Evolutionary conservation across 306 rosid species (phyloP).

Genomic region (Vigna radiata): DNA sequence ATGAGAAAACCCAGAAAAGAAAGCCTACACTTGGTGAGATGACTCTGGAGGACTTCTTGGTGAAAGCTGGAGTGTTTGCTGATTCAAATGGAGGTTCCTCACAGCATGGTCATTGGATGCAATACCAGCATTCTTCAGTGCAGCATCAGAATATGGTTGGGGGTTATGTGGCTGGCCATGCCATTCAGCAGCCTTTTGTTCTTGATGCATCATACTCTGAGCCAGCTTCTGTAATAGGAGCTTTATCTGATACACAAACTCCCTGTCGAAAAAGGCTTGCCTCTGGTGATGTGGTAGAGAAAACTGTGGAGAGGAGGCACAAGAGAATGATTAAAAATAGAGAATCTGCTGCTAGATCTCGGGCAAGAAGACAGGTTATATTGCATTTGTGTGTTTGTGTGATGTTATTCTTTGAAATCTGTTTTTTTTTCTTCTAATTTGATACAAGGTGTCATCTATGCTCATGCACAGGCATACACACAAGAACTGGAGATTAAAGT

Average conservation of each 20-base stretch:
- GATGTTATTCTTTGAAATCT: background rate
- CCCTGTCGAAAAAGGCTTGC: background rate
- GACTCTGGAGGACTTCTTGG: constrained; percentile 24
- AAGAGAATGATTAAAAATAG: constrained; percentile 14
- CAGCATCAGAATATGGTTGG: constrained; percentile 2
- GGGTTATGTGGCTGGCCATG: constrained; percentile 14
- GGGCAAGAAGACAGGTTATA: constrained; percentile 19
- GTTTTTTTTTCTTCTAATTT: background rate
- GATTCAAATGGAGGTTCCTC: constrained; percentile 1
- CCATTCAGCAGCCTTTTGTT: constrained; percentile 17
- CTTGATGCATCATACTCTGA: background rate
- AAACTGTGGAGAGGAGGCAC: constrained; percentile 22
- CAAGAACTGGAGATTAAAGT: constrained; percentile 20
- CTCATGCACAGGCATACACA: constrained; percentile 7
- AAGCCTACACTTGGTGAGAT: background rate
- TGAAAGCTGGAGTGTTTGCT: constrained; percentile 5
- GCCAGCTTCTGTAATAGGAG: background rate
- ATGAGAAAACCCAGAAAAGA: background rate
- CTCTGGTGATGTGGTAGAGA: constrained; percentile 11
- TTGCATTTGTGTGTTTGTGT: background rate
- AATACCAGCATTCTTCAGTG: background rate
- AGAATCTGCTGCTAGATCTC: constrained; percentile 9
- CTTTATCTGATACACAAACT: background rate
- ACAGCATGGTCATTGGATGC: background rate
- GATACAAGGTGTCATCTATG: background rate